Conservation (phyloP, 2,329 filamentous ascomycete species). For the Colletotrichum godetiae region DNA sequence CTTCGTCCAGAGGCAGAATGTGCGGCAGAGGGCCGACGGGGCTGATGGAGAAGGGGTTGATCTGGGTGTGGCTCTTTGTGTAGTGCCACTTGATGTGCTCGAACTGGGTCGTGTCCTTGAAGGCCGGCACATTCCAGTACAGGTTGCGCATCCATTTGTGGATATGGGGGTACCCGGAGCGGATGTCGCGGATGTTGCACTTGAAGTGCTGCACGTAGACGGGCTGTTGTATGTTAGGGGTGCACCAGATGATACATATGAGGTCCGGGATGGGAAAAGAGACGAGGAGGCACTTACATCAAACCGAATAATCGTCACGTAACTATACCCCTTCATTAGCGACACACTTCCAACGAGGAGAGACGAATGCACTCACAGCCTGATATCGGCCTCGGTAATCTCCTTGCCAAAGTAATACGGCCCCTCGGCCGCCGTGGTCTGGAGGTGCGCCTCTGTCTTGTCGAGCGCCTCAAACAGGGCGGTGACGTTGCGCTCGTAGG, state of each 20-base stretch:
- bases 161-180: conserved; percentile 82
- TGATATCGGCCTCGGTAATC: conserved; percentile 85
- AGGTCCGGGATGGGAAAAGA: no score
- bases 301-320: conserved; percentile 78
- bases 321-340: conserved; percentile 49
- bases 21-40: conserved; percentile 87
- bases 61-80: conserved; percentile 71
- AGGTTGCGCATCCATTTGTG: conserved; percentile 85
- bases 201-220: conserved; percentile 92
- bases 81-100: conserved; percentile 91
- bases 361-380: conserved; percentile 62
- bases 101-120: conserved; percentile 87
- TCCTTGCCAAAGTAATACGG: conserved; percentile 81
- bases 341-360: not conserved
- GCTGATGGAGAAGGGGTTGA: conserved; percentile 79
- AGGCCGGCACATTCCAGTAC: conserved; percentile 86
- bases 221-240: conserved; percentile 47
- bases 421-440: conserved; percentile 51
- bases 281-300: no score
- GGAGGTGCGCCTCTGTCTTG: conserved; percentile 77
- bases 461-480: conserved; percentile 83
- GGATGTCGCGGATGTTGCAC: conserved; percentile 87
- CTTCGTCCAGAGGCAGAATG: conserved; percentile 81
- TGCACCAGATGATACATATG: no score
- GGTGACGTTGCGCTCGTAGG: conserved; percentile 80